These are phyloP conservation scores for Kodamaea kakaduensis DNA, from an alignment of 805 yeast genomes.

Conservation along the genomic window DNA sequence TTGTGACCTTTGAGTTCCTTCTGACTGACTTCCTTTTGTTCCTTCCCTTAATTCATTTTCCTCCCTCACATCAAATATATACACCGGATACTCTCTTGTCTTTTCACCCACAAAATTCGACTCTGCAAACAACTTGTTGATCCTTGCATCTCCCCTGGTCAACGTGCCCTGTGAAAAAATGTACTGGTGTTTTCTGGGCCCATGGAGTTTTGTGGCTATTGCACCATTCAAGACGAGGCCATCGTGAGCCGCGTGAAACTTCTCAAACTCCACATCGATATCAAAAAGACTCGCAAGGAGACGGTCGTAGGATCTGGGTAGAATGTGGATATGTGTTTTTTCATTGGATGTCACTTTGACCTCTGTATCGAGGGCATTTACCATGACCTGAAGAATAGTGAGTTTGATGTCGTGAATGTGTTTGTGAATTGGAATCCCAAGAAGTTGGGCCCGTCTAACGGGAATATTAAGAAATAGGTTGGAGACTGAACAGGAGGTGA, in stretches of 20 bases:
- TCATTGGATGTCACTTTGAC: slow-evolving; percentile 11
- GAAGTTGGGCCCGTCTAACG: slow-evolving; percentile 33
- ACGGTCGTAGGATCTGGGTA: neutral
- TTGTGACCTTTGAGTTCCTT: slow-evolving; percentile 39
- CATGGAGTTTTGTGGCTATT: slow-evolving; percentile 34
- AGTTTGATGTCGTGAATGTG: slow-evolving; percentile 26
- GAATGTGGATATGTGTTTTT: neutral
- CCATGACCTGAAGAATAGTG: slow-evolving; percentile 24
- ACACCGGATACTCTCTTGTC: slow-evolving; percentile 30
- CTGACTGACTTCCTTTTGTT: too few relatives aligned
- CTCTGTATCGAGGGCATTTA: slow-evolving; percentile 19
- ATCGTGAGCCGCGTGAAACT: slow-evolving; percentile 21
- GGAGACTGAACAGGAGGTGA: slow-evolving; percentile 31
- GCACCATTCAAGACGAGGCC: slow-evolving; percentile 32
- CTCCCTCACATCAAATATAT: slow-evolving; percentile 26
- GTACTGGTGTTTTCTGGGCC: slow-evolving; percentile 39
- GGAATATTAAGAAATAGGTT: slow-evolving; percentile 43
- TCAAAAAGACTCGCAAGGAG: slow-evolving; percentile 3
- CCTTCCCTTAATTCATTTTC: too few relatives aligned
- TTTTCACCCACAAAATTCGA: slow-evolving; percentile 15
- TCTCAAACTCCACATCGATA: slow-evolving; percentile 14
- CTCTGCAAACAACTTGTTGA: slow-evolving; percentile 23
- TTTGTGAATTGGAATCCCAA: slow-evolving; percentile 16
- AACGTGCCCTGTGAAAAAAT: slow-evolving; percentile 43
- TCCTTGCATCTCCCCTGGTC: slow-evolving; percentile 15